These are phyloP conservation scores for Veloboletus limbatus DNA, from an alignment of 1,284 basidiomycete genomes.

Conservation along the genomic window DNA sequence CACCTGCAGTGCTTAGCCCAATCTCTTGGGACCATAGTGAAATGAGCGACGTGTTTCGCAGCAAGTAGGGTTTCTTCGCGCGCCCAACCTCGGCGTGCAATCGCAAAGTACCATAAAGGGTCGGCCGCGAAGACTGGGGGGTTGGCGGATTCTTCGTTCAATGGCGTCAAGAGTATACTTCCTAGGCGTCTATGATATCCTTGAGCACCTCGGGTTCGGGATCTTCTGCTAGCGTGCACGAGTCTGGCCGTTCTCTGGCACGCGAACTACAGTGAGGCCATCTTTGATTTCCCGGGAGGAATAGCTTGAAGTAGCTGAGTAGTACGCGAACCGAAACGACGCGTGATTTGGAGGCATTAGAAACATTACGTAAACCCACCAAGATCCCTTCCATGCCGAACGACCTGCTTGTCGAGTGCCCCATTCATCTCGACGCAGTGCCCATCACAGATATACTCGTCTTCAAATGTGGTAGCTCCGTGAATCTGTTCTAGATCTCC, in stretches of 20 bases:
- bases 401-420: slow-evolving; percentile 30
- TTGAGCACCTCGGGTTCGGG: slow-evolving; percentile 13
- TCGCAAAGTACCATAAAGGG: slow-evolving; percentile 20
- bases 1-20: slow-evolving; percentile 12
- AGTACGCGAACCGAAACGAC: no score
- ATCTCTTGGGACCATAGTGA: slow-evolving; percentile 20
- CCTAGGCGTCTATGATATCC: slow-evolving; percentile 9
- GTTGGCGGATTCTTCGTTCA: slow-evolving; percentile 4
- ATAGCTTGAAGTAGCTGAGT: no score
- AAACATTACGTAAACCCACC: no score
- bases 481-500: slow-evolving; percentile 2
- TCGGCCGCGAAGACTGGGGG: slow-evolving; percentile 15
- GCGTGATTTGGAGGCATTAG: no score
- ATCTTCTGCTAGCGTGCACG: slow-evolving; percentile 21
- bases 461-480: slow-evolving; percentile 31
- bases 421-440: slow-evolving; percentile 32
- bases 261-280: slow-evolving; percentile 17
- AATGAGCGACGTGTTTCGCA: slow-evolving; percentile 20
- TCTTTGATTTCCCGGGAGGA: slow-evolving; percentile 16
- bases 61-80: slow-evolving; percentile 14
- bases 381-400: no score
- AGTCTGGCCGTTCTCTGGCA: slow-evolving; percentile 13
- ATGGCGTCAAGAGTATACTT: slow-evolving; percentile 21
- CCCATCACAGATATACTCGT: slow-evolving; percentile 28
- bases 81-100: slow-evolving; percentile 7